Base-by-base conservation (phyloP, 106 monocot genomes). In the Dendrobium huoshanense region DNA sequence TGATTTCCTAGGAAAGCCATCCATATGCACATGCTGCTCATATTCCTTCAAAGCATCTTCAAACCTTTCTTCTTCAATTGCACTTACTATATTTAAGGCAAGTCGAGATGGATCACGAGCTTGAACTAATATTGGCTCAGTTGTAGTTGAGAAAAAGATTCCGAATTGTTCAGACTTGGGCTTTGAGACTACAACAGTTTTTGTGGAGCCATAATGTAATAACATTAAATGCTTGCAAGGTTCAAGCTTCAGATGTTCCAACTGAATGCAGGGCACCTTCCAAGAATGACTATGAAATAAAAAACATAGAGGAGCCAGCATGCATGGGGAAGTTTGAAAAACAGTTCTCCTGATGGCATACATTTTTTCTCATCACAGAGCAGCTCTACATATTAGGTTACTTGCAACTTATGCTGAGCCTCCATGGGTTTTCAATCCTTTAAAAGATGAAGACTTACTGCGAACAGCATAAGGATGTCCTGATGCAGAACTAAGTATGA, bases 11-110 rank as follows among this genome's bases (percentile, higher is more conserved):
- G 87, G 99, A 51, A 95, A 85, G 31, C 92, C 93, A 83, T 89
- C 86, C 88, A 90, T 85, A 78, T 86, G 81, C 64, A 87, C 13
- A 61, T 88, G 86, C 55, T 84, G 80, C 83, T 93, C 95, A 68
- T 91, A 99, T 27, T 88, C 67, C 70, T 72, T 90, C 93, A 91
- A 99, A 43, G 99, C 95, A 73, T 90, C 87, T 49, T 86, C 87
- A 31, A 91, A 85, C 72, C 87, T 87, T 58, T 79, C 37, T 41
- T 88, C 86, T 11, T 89, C 89, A 41, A 99, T 18, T 11, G 93
- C 89, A 58, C 77, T 87, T 27, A 84, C 80, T 43, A 91, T 55
- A 33, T 88, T 82, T 55, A 83, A 51, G 7, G 85, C 88, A 5
- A 91, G 67, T 42, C n/a, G 75, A 41, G 88, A 83, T 24, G 80